Evolutionary conservation across 2,329 filamentous ascomycete species (phyloP).

Genomic region (Orbilia oligospora): DNA sequence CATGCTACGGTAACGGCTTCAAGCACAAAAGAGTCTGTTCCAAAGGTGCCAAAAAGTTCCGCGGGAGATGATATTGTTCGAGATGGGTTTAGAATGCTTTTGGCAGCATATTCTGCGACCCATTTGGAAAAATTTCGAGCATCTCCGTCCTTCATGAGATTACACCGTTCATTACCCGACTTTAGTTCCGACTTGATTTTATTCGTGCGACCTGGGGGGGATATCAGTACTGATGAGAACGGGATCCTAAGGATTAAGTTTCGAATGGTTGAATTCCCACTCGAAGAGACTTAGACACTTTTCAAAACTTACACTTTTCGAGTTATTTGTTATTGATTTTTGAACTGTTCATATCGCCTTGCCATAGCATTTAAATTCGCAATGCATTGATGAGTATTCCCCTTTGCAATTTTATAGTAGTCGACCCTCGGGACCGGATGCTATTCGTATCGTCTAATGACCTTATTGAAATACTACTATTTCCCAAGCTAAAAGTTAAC

Average conservation of each 20-base stretch:
- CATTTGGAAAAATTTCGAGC: neutral
- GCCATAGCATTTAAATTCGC: too few relatives aligned
- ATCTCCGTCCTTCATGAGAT: neutral
- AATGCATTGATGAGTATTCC: too few relatives aligned
- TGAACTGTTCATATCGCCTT: too few relatives aligned
- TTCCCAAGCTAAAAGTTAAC: neutral
- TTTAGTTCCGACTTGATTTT: conserved; percentile 11
- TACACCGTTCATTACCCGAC: neutral
- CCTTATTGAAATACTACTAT: neutral
- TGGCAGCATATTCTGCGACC: neutral
- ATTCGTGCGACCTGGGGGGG: neutral
- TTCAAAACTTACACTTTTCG: too few relatives aligned
- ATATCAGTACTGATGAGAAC: neutral
- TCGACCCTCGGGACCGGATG: too few relatives aligned
- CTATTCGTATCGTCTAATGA: too few relatives aligned
- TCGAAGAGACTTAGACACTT: neutral
- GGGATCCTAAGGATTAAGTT: neutral
- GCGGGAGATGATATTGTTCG: neutral
- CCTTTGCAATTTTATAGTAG: neutral
- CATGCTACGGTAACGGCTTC: too few relatives aligned
- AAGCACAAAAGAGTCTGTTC: too few relatives aligned
- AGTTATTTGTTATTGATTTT: too few relatives aligned
- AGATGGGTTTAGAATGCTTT: conserved; percentile 14
- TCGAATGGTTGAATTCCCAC: neutral
- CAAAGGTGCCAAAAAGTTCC: too few relatives aligned